phyloP scores from a whole-genome alignment of 108 stramenopile species.

The Stephanodiscus minutulus region DNA sequence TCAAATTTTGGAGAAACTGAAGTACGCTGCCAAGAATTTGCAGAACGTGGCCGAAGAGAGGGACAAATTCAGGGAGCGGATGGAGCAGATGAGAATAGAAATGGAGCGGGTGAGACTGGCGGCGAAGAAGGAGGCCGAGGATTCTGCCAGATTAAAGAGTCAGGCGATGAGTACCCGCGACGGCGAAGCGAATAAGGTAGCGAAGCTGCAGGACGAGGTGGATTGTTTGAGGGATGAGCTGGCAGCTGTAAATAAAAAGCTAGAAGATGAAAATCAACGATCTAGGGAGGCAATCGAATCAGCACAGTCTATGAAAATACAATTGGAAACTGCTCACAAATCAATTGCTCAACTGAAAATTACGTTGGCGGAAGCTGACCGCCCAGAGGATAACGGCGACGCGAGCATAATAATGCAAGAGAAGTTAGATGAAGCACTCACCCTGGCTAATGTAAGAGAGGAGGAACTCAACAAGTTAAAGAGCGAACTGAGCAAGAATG shows the following conservation, averaged over 20 bases:
- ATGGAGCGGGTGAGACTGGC: constrained; percentile 43
- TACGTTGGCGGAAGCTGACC: constrained; percentile 10
- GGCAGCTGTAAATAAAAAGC: constrained; percentile 2
- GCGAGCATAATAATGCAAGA: constrained; percentile 1
- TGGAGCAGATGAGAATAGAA: constrained; percentile 57
- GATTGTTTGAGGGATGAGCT: constrained; percentile 19
- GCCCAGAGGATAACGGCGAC: neutral
- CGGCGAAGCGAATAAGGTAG: neutral
- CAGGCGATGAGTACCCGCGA: constrained; percentile 1
- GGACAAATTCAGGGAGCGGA: constrained; percentile 33
- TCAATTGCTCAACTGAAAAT: constrained; percentile 11
- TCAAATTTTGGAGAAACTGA: constrained; percentile 30
- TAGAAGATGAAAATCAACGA: constrained; percentile 28
- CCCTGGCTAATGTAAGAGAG: constrained; percentile 21
- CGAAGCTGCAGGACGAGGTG: constrained; percentile 25
- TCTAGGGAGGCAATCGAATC: constrained; percentile 10
- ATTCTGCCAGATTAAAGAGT: constrained; percentile 38
- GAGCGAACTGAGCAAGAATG: constrained; percentile 12
- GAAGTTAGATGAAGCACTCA: constrained; percentile 38
- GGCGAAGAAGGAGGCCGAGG: constrained; percentile 41
- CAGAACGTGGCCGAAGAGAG: constrained; percentile 48
- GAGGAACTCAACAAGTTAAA: constrained; percentile 23
- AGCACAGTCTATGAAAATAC: constrained; percentile 2
- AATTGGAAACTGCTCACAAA: constrained; percentile 25
- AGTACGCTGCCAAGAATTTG: constrained; percentile 42